These are phyloP conservation scores for Thelephora aurantiotincta DNA, from an alignment of 768 basidiomycete species.

Conservation along the genomic window DNA sequence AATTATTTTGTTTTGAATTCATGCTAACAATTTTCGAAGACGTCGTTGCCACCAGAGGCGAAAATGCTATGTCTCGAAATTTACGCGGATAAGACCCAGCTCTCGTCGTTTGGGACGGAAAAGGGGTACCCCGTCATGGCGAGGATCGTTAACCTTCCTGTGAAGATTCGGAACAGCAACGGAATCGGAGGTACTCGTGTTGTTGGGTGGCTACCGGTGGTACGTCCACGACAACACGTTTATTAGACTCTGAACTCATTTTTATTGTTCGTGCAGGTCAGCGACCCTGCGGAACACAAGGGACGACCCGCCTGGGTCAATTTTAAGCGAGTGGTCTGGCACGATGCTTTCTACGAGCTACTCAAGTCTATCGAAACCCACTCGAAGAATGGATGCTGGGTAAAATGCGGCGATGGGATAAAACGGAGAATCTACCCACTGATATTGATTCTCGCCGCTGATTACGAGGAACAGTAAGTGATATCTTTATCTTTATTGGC, in stretches of 20 bases:
- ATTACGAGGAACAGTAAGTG: conserved; percentile 18
- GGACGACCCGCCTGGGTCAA: conserved; percentile 8
- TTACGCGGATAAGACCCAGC: conserved; percentile 11
- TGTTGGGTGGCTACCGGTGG: conserved; percentile 15
- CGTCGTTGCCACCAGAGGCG: conserved; percentile 5
- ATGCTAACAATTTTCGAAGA: background rate
- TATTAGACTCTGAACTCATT: background rate
- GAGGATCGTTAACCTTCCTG: conserved; percentile 9
- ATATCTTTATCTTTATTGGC: conserved; percentile 3
- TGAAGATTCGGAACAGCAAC: conserved; percentile 8
- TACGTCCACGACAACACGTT: conserved; percentile 3
- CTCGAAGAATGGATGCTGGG: conserved; percentile 6
- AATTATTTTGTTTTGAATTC: background rate
- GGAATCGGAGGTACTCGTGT: conserved; percentile 11
- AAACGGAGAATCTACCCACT: conserved; percentile 8
- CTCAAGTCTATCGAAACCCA: conserved; percentile 2
- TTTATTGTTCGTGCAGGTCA: conserved; percentile 1
- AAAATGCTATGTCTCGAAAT: conserved; percentile 6
- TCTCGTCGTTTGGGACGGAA: conserved; percentile 9
- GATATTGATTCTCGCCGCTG: conserved; percentile 13
- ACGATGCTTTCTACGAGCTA: conserved; percentile 8
- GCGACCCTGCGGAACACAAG: conserved; percentile 1
- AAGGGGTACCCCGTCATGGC: conserved; percentile 13
- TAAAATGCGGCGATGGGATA: conserved; percentile 5
- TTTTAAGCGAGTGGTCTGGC: conserved; percentile 13